These are phyloP conservation scores for Fulvia fulva DNA, from an alignment of 2,329 filamentous ascomycete species.

Conservation along the genomic window DNA sequence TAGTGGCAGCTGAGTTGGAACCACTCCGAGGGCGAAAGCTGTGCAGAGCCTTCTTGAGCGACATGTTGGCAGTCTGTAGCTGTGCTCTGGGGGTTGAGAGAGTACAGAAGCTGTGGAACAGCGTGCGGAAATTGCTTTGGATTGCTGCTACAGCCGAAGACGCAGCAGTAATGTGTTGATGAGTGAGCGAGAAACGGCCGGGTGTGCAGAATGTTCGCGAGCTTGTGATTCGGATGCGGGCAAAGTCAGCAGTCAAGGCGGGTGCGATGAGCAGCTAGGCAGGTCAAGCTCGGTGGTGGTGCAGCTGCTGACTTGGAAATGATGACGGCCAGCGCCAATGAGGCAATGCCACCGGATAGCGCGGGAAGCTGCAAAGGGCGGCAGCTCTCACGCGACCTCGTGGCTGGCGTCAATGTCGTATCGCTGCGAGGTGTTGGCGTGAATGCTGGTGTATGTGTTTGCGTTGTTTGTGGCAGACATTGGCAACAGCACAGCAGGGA, in stretches of 20 bases:
- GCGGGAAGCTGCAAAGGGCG: not conserved
- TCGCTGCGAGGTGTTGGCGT: not conserved
- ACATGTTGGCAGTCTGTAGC: constrained; percentile 19
- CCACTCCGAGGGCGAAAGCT: constrained; percentile 38
- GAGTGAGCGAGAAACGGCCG: not conserved
- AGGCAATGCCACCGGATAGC: not conserved
- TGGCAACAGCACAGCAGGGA: not conserved
- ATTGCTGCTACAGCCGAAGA: not conserved
- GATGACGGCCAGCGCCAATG: not conserved
- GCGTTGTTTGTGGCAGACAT: not conserved
- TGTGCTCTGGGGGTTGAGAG: not conserved
- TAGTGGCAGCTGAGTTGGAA: constrained; percentile 23
- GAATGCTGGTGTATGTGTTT: not conserved
- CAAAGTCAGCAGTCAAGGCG: not conserved
- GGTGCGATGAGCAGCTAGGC: not conserved
- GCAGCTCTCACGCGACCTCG: not conserved
- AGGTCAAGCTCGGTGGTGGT: not conserved
- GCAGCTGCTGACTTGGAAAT: not conserved
- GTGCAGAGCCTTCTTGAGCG: constrained; percentile 46
- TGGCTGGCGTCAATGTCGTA: not conserved
- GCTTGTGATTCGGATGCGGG: not conserved
- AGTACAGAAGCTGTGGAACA: not conserved
- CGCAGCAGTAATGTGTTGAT: not conserved
- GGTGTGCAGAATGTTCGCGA: not conserved
- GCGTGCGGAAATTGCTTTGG: not conserved